A percentile compares a stretch with the other conserved stretches of the same genome.
Conservation (phyloP, 345 rosid species). For the Lumnitzera racemosa region DNA sequence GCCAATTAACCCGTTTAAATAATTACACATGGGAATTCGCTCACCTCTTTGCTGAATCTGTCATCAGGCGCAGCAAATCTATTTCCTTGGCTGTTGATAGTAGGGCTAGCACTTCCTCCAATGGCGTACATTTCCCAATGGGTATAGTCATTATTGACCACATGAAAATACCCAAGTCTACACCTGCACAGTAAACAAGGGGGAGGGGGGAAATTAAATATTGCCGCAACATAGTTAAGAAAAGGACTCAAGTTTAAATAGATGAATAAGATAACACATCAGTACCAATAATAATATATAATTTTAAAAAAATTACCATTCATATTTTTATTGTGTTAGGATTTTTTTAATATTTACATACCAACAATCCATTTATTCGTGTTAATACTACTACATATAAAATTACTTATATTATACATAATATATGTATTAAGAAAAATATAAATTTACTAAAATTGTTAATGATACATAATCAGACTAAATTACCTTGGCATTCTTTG, state of each 20-base stretch:
- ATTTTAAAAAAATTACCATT: too few species aligned
- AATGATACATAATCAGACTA: neutral
- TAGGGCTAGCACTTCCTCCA: conserved; percentile 78
- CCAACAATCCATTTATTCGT: too few species aligned
- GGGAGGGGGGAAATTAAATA: neutral
- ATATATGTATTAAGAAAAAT: neutral
- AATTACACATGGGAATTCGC: neutral
- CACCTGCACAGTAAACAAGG: conserved; percentile 36
- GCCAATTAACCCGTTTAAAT: too few species aligned
- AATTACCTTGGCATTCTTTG: conserved; percentile 21
- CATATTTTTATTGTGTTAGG: too few species aligned
- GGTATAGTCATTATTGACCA: conserved; percentile 86
- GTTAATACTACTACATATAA: too few species aligned
- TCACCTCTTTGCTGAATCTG: conserved; percentile 62
- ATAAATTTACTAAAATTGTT: too few species aligned
- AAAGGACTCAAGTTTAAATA: too few species aligned
- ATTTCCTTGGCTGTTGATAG: conserved; percentile 86
- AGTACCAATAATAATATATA: too few species aligned
- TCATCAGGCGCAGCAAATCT: conserved; percentile 55
- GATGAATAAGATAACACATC: too few species aligned
- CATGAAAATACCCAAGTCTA: conserved; percentile 80
- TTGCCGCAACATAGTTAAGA: too few species aligned
- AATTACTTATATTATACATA: neutral
- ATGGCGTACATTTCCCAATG: conserved; percentile 94
- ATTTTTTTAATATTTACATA: too few species aligned